phyloP scores from a whole-genome alignment of 148 eudicot genomes.

The Rhododendron ovatum region DNA sequence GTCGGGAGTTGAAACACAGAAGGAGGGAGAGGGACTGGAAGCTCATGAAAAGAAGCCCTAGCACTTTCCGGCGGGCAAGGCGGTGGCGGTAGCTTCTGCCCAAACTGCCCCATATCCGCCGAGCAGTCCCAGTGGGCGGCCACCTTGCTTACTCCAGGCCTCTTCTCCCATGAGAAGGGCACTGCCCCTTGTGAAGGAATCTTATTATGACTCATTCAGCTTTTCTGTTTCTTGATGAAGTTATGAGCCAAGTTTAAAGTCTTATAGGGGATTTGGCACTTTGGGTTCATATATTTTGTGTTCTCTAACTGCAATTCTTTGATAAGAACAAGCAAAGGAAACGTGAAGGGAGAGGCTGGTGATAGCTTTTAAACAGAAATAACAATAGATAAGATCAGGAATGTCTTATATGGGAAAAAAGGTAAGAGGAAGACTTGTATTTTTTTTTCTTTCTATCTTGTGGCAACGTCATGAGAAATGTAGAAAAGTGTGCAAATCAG shows the following conservation, averaged over 20 bases:
- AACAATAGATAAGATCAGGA: not conserved
- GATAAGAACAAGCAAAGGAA: not conserved
- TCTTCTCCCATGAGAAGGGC: conserved; percentile 44
- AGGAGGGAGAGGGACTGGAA: conserved; percentile 29
- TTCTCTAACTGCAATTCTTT: not conserved
- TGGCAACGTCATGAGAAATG: not conserved
- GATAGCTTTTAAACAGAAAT: not conserved
- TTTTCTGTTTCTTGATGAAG: not conserved
- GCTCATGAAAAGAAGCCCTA: conserved; percentile 1
- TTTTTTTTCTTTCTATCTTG: not conserved
- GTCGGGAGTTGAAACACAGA: not conserved
- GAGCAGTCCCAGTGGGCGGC: not conserved
- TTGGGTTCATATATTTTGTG: not conserved
- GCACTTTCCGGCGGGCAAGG: not conserved
- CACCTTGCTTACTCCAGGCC: conserved; percentile 36
- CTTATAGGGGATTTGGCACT: not conserved
- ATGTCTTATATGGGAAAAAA: not conserved
- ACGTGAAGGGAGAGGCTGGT: not conserved
- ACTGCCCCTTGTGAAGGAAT: conserved; percentile 20
- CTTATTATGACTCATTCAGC: conserved; percentile 27
- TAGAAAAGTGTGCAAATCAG: not conserved
- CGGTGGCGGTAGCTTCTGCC: not conserved
- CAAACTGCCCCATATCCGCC: not conserved
- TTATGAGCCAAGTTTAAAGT: not conserved
- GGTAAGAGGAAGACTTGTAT: not conserved